phyloP scores from a whole-genome alignment of 2,329 filamentous ascomycete genomes.

The Lachnum nothofagi region DNA sequence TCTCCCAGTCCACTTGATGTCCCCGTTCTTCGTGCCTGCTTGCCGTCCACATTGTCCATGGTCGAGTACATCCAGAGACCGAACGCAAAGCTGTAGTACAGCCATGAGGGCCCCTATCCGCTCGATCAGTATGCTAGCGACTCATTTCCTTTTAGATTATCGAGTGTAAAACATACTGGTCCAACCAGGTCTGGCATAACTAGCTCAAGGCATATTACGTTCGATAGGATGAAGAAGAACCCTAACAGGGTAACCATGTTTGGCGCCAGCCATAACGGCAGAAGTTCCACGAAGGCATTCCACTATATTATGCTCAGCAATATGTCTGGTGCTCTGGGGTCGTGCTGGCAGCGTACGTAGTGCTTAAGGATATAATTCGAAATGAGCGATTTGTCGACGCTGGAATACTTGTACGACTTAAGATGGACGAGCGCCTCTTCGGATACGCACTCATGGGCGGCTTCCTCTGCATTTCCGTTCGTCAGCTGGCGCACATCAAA shows the following conservation, averaged over 20 bases:
- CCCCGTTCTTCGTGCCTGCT: slow-evolving; percentile 89
- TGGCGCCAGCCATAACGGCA: slow-evolving; percentile 93
- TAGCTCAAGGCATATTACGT: slow-evolving; percentile 67
- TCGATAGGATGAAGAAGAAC: slow-evolving; percentile 87
- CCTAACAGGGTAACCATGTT: slow-evolving; percentile 96
- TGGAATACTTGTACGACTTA: slow-evolving; percentile 94
- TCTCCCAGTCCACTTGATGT: slow-evolving; percentile 93
- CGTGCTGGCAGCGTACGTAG: slow-evolving; percentile 62
- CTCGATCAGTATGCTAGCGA: slow-evolving; percentile 14
- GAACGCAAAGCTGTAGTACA: slow-evolving; percentile 93
- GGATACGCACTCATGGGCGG: slow-evolving; percentile 69
- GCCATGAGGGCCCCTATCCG: slow-evolving; percentile 74
- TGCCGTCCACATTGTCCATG: slow-evolving; percentile 98
- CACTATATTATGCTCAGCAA: slow-evolving; percentile 55
- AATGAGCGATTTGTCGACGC: slow-evolving; percentile 89
- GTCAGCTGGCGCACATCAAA: slow-evolving; percentile 1
- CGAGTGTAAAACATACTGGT: slow-evolving; percentile 55
- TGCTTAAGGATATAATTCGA: slow-evolving; percentile 91
- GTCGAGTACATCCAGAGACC: slow-evolving; percentile 99
- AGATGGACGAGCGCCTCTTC: slow-evolving; percentile 88
- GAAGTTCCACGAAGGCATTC: slow-evolving; percentile 88
- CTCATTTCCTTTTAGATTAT: neutral
- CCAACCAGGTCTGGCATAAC: slow-evolving; percentile 87
- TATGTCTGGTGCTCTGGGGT: slow-evolving; percentile 16
- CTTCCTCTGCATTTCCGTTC: slow-evolving; percentile 39